Percentiles rank a stretch among this genome's conserved stretches.
Conservation (phyloP, 1,139 yeast species). For the Yamadazyma membranifaciens region DNA sequence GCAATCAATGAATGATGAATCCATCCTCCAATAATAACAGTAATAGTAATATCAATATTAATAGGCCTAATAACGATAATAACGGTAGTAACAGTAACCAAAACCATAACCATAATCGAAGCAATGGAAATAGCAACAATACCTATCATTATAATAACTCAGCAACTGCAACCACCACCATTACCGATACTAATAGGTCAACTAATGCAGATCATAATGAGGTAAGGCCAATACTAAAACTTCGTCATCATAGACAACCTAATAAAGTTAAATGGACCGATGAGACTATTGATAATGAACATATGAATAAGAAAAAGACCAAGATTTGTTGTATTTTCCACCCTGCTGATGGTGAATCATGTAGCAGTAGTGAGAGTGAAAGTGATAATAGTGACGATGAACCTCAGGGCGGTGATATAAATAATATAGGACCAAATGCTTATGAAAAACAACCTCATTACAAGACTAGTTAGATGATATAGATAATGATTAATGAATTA, state of each 20-base stretch:
- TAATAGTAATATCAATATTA: not conserved
- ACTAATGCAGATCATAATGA: not conserved
- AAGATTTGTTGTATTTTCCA: slow-evolving; percentile 96
- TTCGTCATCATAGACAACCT: slow-evolving; percentile 17
- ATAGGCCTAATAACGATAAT: not conserved
- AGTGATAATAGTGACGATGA: slow-evolving; percentile 39
- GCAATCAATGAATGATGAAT: not conserved
- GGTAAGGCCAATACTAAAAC: slow-evolving; percentile 4
- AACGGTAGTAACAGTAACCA: too few relatives aligned
- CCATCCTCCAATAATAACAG: not conserved
- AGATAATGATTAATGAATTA: not conserved
- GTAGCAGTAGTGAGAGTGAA: slow-evolving; percentile 29
- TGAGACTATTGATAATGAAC: slow-evolving; percentile 85
- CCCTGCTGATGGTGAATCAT: slow-evolving; percentile 68
- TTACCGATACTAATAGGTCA: not conserved
- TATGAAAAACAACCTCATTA: slow-evolving; percentile 74
- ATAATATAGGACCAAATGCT: slow-evolving; percentile 54
- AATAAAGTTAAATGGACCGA: slow-evolving; percentile 78
- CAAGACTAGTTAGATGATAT: slow-evolving; percentile 19
- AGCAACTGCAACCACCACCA: not conserved
- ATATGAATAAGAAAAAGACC: slow-evolving; percentile 81
- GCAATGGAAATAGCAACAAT: not conserved
- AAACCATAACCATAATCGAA: not conserved
- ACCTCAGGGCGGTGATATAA: slow-evolving; percentile 1
- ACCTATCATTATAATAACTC: not conserved